Percentiles rank a stretch among this genome's conserved stretches.
Evolutionary conservation across 2,329 filamentous ascomycete genomes (phyloP).

Genomic region (Colletotrichum endophyticum): DNA sequence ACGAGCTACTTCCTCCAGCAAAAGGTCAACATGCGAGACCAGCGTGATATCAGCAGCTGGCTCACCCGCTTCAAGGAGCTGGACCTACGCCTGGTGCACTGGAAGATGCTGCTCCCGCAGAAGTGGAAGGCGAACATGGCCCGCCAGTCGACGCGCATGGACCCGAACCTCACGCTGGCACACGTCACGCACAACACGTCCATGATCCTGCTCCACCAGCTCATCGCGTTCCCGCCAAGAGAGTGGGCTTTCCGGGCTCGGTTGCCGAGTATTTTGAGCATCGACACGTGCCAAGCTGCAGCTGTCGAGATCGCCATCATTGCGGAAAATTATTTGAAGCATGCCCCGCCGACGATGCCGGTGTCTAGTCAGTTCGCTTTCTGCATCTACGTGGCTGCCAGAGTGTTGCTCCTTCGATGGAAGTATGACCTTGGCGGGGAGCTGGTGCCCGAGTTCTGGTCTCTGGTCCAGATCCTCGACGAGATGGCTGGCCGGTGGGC

Average conservation of each 20-base stretch:
- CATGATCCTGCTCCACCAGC: conserved; percentile 51
- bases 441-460: conserved; percentile 28
- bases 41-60: conserved; percentile 41
- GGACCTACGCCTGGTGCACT: conserved; percentile 46
- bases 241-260: conserved; percentile 37
- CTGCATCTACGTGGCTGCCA: conserved; percentile 44
- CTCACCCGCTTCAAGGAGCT: conserved; percentile 49
- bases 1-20: conserved; percentile 48
- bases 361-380: conserved; percentile 44
- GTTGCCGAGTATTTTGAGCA: conserved; percentile 44
- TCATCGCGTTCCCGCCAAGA: conserved; percentile 43
- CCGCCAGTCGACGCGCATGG: conserved; percentile 38
- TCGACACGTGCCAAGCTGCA: conserved; percentile 47
- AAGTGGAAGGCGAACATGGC: conserved; percentile 41
- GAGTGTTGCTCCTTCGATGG: conserved; percentile 40
- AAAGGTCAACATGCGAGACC: conserved; percentile 37
- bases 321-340: conserved; percentile 43
- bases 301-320: conserved; percentile 48
- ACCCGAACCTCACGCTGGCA: conserved; percentile 51
- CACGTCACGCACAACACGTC: conserved; percentile 52
- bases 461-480: conserved; percentile 24
- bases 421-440: conserved; percentile 25
- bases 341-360: conserved; percentile 26
- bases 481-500: conserved; percentile 26
- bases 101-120: conserved; percentile 43